Evolutionary conservation across 768 basidiomycete genomes (phyloP).

Genomic region (Suillus placidus): DNA sequence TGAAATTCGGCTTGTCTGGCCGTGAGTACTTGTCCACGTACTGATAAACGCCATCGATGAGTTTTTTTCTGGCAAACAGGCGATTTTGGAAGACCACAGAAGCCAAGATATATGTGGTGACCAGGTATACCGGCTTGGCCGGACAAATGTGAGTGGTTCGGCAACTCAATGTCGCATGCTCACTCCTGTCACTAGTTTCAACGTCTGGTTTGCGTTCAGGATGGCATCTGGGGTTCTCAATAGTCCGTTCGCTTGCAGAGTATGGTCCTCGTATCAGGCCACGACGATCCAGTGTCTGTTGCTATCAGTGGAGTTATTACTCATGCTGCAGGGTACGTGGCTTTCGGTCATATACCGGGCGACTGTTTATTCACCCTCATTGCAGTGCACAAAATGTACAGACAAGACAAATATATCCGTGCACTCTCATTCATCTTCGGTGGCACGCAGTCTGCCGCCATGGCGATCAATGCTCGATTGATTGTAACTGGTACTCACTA

Average conservation of each 20-base stretch:
- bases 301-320: slow-evolving; percentile 11
- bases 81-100: not conserved
- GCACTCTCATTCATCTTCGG: slow-evolving; percentile 15
- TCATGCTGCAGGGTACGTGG: slow-evolving; percentile 26
- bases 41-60: not conserved
- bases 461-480: slow-evolving; percentile 20
- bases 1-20: slow-evolving; percentile 23
- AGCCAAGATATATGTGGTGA: slow-evolving; percentile 15
- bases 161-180: not conserved
- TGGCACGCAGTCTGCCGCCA: slow-evolving; percentile 17
- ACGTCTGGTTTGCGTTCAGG: slow-evolving; percentile 23
- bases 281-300: slow-evolving; percentile 18
- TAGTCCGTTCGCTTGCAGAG: slow-evolving; percentile 12
- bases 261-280: slow-evolving; percentile 25
- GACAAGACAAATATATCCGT: slow-evolving; percentile 12
- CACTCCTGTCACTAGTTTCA: slow-evolving; percentile 18
- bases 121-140: slow-evolving; percentile 19
- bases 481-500: slow-evolving; percentile 14
- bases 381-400: slow-evolving; percentile 24
- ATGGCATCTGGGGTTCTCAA: slow-evolving; percentile 18
- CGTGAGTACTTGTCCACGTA: slow-evolving; percentile 17
- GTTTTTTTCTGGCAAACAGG: not conserved
- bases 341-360: not conserved
- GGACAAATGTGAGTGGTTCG: too few species aligned
- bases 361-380: not conserved